Evolutionary conservation across 2,329 filamentous ascomycete species (phyloP), one percentile per base, ranked within the genome.

Genomic region (Aspergillus carbonarius): DNA sequence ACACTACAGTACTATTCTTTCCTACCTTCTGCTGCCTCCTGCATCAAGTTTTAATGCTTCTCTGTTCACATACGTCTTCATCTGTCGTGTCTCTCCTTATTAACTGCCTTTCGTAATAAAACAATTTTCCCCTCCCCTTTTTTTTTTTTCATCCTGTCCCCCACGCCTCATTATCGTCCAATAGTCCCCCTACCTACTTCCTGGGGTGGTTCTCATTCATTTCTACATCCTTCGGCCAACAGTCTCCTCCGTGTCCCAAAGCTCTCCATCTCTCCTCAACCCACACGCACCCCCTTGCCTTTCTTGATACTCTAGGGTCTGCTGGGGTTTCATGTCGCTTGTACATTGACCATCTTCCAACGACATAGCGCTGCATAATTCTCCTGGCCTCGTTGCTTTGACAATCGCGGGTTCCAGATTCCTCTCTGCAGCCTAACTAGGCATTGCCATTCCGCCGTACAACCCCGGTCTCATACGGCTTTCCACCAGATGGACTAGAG

Each of bases 401-500:
- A 57, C 53, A 52, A 59, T 49, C 54, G 50, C 51, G 54, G 55
- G 42, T 54, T 60, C 50, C 57, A 56, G 54, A 52, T 39, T 50
- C 30, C 55, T 61, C 47, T 61, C 53, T 65, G 60, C 63, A 61
- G 58, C 61, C 55, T 61, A 60, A 55, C 55, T 57, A 60, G 55
- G 50, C 62, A 59, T 59, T 60, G 47, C 49, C 47, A 63, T 60
- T 58, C 57, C 57, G 58, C 59, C 59, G 57, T 53, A 55, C 59
- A 40, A 39, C 58, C 62, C 59, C 58, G 54, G 61, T 46, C 34
- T 48, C 42, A 44, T 23, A 60, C 44, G 17, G 30, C 25, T 57
- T 55, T 49, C 58, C 62, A 37, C 51, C 60, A 60, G 63, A 65
- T 66, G 63, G 63, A 56, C 61, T 65, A 58, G 61, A 60, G 27